A percentile compares a stretch with the other conserved stretches of the same genome.
These are phyloP conservation scores for Xylaria sp. DNA, from an alignment of 2,329 filamentous ascomycete genomes.

Conservation along the genomic window DNA sequence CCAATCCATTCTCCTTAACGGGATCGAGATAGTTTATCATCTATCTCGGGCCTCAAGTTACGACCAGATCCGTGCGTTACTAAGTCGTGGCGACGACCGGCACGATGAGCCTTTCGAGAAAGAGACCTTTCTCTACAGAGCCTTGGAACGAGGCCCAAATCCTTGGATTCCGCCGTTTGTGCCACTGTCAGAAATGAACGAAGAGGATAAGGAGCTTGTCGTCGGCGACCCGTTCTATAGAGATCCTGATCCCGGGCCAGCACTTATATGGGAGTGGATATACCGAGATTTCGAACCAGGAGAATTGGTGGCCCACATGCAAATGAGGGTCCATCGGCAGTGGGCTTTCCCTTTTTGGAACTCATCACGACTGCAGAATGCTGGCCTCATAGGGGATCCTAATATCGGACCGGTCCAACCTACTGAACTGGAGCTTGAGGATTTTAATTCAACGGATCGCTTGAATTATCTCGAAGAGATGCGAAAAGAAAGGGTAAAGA, in stretches of 20 bases:
- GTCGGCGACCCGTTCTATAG: conserved; percentile 7
- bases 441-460: neutral
- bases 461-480: neutral
- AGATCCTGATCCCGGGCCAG: conserved; percentile 26
- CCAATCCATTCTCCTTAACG: neutral
- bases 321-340: neutral
- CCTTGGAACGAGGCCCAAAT: neutral
- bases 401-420: neutral
- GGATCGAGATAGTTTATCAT: conserved; percentile 10
- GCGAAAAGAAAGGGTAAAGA: neutral
- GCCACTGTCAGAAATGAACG: conserved; percentile 5
- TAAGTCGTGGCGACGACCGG: conserved; percentile 5
- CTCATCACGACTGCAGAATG: neutral
- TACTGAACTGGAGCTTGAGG: neutral
- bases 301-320: neutral
- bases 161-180: neutral
- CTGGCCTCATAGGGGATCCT: conserved; percentile 12
- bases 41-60: conserved; percentile 7
- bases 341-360: conserved; percentile 28
- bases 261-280: conserved; percentile 26
- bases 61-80: neutral
- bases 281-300: conserved; percentile 1
- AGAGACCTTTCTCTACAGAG: neutral
- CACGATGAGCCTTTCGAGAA: neutral
- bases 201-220: neutral